phyloP scores from a whole-genome alignment of 192 early-diverging fungal genomes.

The Polychytrium aggregatum region DNA sequence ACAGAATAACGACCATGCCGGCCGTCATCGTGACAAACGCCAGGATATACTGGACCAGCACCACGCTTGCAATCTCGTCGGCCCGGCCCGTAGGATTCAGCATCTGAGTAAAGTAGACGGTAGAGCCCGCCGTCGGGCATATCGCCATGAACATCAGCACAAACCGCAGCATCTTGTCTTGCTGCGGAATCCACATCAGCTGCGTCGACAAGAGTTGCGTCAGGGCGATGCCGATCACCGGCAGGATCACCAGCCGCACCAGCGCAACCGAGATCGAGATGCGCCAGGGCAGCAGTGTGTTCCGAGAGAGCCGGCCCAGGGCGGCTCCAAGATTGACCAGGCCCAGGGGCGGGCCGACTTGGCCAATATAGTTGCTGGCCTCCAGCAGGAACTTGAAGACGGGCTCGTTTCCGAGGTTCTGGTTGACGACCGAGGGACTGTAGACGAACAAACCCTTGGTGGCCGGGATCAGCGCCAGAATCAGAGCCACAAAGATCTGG shows the following conservation, averaged over 20 bases:
- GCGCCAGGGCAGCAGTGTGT: constrained; percentile 9
- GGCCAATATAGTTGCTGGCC: constrained; percentile 13
- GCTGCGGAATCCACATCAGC: constrained; percentile 2
- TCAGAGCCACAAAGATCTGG: constrained; percentile 9
- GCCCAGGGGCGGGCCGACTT: constrained; percentile 15
- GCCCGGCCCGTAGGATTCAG: constrained; percentile 21
- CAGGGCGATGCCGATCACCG: constrained; percentile 15
- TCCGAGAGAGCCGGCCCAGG: constrained; percentile 11
- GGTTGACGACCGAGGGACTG: neutral
- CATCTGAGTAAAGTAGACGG: constrained; percentile 22
- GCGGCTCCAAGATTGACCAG: constrained; percentile 24
- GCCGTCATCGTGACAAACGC: too few species aligned
- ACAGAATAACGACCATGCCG: too few species aligned
- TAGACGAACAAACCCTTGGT: constrained; percentile 6
- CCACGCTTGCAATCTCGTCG: constrained; percentile 19
- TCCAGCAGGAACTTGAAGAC: constrained; percentile 19
- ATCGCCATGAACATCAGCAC: constrained; percentile 24
- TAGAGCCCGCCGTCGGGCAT: constrained; percentile 21
- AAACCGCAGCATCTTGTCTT: constrained; percentile 23
- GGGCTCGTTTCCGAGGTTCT: constrained; percentile 7
- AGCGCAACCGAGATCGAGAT: constrained; percentile 9
- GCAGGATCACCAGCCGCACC: constrained; percentile 14
- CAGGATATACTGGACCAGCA: constrained; percentile 17
- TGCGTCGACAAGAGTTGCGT: constrained; percentile 8
- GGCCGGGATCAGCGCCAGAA: constrained; percentile 11